Conservation (phyloP, 108 stramenopile genomes). For the Cyclotella cryptica region DNA sequence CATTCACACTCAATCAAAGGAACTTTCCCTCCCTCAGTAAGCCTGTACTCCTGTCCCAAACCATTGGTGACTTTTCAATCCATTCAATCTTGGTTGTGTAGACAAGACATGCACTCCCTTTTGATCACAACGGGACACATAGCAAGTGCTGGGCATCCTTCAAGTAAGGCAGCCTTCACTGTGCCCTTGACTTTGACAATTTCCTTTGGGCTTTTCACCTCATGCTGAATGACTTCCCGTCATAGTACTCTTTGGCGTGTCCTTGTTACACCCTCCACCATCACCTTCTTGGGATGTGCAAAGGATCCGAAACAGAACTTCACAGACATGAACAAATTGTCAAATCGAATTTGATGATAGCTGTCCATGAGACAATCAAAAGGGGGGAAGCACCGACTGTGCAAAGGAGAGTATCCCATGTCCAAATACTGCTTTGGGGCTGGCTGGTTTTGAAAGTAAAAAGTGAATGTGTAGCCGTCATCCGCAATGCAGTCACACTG, state of each 20-base stretch:
- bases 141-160: not conserved
- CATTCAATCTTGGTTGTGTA: conserved; percentile 27
- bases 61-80: conserved; percentile 24
- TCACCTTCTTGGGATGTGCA: conserved; percentile 51
- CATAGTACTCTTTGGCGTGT: not conserved
- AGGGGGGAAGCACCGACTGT: conserved; percentile 61
- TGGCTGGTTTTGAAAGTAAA: conserved; percentile 43
- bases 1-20: not conserved
- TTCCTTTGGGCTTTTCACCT: too few species aligned
- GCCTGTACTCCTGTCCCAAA: conserved; percentile 19
- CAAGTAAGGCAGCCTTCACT: conserved; percentile 17
- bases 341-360: conserved; percentile 38
- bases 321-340: conserved; percentile 62
- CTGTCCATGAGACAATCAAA: conserved; percentile 21
- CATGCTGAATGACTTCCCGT: not conserved
- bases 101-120: conserved; percentile 36
- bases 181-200: conserved; percentile 5
- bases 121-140: conserved; percentile 21
- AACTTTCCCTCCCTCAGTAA: too few species aligned
- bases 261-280: conserved; percentile 15
- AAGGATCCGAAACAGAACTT: conserved; percentile 50
- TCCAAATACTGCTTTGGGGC: conserved; percentile 42
- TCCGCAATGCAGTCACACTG: conserved; percentile 46
- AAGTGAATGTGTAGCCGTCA: conserved; percentile 39
- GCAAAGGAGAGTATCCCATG: conserved; percentile 67